Evolutionary conservation across 306 rosid species (phyloP).

Genomic region (Vigna radiata): DNA sequence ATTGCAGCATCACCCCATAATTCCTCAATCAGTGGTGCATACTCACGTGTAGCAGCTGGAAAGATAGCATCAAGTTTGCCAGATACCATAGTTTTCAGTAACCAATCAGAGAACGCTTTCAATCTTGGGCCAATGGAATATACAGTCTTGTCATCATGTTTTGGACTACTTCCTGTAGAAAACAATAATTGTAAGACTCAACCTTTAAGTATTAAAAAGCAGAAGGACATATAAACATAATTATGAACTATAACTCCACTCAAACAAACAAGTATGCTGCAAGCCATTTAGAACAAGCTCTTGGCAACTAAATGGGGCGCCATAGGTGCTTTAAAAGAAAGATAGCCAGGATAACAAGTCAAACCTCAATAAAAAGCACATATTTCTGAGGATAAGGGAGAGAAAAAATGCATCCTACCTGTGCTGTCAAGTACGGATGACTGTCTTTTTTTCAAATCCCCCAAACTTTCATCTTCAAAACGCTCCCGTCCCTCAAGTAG

Average conservation of each 20-base stretch:
- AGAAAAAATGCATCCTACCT: constrained; percentile 53
- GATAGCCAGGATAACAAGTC: constrained; percentile 16
- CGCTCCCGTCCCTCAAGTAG: constrained; percentile 98
- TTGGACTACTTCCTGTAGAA: constrained; percentile 57
- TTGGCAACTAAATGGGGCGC: constrained; percentile 12
- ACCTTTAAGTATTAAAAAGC: constrained; percentile 5
- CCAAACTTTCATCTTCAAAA: constrained; percentile 86
- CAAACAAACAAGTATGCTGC: constrained; percentile 21
- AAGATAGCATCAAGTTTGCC: constrained; percentile 94
- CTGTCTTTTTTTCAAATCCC: constrained; percentile 55
- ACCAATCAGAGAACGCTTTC: constrained; percentile 97
- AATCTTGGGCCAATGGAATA: constrained; percentile 88
- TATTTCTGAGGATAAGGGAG: constrained; percentile 3
- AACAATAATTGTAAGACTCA: constrained; percentile 39
- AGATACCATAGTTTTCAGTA: constrained; percentile 93
- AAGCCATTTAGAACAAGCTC: constrained; percentile 18
- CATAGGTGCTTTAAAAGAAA: constrained; percentile 29
- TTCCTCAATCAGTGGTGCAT: constrained; percentile 93
- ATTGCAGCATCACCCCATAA: constrained; percentile 92
- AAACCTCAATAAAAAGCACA: not conserved
- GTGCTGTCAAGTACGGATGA: constrained; percentile 53
- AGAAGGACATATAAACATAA: not conserved
- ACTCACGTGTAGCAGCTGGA: constrained; percentile 99
- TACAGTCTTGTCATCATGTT: constrained; percentile 53
- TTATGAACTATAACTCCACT: constrained; percentile 4